phyloP scores from a whole-genome alignment of 768 basidiomycete genomes.

The Lactifluus volemus region DNA sequence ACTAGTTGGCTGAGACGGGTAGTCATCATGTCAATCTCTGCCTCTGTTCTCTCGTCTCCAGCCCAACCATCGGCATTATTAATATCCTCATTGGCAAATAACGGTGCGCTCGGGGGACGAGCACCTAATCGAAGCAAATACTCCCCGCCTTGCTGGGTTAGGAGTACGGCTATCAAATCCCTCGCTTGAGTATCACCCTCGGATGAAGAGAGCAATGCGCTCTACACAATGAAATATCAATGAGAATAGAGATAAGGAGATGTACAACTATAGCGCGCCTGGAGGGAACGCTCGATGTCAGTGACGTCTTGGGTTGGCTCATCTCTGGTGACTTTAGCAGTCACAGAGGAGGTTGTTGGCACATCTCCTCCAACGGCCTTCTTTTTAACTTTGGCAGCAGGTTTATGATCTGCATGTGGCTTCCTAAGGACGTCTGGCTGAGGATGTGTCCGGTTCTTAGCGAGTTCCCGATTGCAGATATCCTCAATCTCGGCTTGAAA shows the following conservation, averaged over 20 bases:
- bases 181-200: conserved; percentile 47
- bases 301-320: conserved; percentile 5
- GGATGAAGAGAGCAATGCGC: conserved; percentile 32
- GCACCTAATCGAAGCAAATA: conserved; percentile 66
- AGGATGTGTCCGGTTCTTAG: conserved; percentile 46
- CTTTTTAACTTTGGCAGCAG: conserved; percentile 3
- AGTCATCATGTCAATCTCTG: conserved; percentile 43
- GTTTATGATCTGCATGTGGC: conserved; percentile 6
- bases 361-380: background rate
- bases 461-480: conserved; percentile 57
- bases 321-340: background rate
- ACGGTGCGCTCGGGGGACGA: conserved; percentile 46
- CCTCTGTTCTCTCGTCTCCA: conserved; percentile 40
- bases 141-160: conserved; percentile 65
- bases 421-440: conserved; percentile 18
- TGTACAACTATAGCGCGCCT: conserved; percentile 31
- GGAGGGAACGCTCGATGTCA: conserved; percentile 47
- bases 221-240: background rate
- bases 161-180: conserved; percentile 53
- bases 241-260: background rate
- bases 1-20: conserved; percentile 39
- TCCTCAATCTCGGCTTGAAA: conserved; percentile 75
- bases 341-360: background rate
- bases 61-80: conserved; percentile 44
- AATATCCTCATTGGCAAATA: conserved; percentile 46